phyloP scores from a whole-genome alignment of 2,329 filamentous ascomycete genomes.

The Cyphellophora europaea region DNA sequence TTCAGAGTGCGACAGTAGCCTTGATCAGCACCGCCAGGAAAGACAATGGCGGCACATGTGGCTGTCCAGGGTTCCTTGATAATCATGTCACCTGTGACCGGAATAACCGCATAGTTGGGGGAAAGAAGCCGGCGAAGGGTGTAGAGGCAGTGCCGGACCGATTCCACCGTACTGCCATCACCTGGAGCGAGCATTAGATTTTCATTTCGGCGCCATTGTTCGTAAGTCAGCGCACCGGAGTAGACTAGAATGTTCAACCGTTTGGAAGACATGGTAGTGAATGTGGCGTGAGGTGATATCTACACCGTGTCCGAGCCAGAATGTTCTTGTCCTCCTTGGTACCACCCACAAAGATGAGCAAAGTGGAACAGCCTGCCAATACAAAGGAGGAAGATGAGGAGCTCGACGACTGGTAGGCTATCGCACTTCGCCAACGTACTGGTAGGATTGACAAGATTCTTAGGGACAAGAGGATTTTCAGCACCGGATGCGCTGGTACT shows the following conservation, averaged over 20 bases:
- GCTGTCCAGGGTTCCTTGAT: slow-evolving; percentile 86
- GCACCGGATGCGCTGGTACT: slow-evolving; percentile 75
- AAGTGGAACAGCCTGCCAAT: slow-evolving; percentile 39
- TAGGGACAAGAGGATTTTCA: slow-evolving; percentile 97
- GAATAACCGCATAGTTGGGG: slow-evolving; percentile 86
- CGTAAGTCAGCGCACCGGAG: slow-evolving; percentile 51
- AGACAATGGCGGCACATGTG: slow-evolving; percentile 78
- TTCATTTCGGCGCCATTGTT: slow-evolving; percentile 18
- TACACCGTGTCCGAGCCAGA: slow-evolving; percentile 1
- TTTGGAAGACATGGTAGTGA: slow-evolving; percentile 48
- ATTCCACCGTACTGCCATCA: slow-evolving; percentile 75
- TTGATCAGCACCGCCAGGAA: slow-evolving; percentile 89
- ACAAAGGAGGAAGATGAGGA: slow-evolving; percentile 64
- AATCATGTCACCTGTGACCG: slow-evolving; percentile 66
- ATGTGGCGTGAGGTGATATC: slow-evolving; percentile 4
- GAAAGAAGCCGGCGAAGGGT: slow-evolving; percentile 77
- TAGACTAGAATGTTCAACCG: slow-evolving; percentile 91
- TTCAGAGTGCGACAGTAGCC: slow-evolving; percentile 84
- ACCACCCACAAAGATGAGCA: slow-evolving; percentile 46
- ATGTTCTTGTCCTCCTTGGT: slow-evolving; percentile 7
- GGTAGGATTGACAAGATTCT: too few relatives aligned
- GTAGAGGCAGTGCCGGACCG: slow-evolving; percentile 80
- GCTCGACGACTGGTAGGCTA: slow-evolving; percentile 87
- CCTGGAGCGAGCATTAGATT: slow-evolving; percentile 43
- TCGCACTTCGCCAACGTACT: too few relatives aligned